Evolutionary conservation across 2,329 filamentous ascomycete genomes (phyloP), one percentile per base, ranked within the genome.

Genomic region (Huntiella decipiens): DNA sequence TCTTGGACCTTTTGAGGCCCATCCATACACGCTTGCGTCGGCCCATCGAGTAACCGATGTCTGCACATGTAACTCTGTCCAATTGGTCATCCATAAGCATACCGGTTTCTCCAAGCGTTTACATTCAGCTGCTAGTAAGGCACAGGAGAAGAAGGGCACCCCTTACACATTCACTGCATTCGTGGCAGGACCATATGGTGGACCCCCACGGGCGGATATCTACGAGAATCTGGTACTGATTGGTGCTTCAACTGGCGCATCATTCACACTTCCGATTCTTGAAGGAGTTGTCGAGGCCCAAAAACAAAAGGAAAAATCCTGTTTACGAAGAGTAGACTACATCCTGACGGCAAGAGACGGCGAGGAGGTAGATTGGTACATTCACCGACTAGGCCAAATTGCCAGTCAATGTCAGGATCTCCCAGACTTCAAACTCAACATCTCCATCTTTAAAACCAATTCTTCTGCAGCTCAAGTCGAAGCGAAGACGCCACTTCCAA

Each of bases 1-100:
- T 2, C 56, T 77, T 2, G 73, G 70, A 0, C 60, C 63, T 1
- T 54, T 73, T 4, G 73, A 77, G 52, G 66, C 70, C 0, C 73
- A 77, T 50, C 73, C 73, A 0, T 77, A 75, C 56, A 77, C 73
- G 4, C 72, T 77, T 36, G 72, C 73, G n/a, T 68, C 65, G 13
- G 66, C 72, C 1, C 67, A 70, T 53, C 63, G 63, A 40, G 56
- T 68, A 8, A 62, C 66, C 1, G 68, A 64, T 19, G 65, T 65
- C 1, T 73, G 70, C 50, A 66, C 68, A 37, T 74, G 71, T 60
- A 71, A 74, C 56, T 73, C 69, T 54, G 64, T 77, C 38, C 72
- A 76, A 55, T 63, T 77, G 3, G 67, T 76, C 2, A 61, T 77
- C 13, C 64, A 71, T 5, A 64, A 67, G 4, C 73, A 77, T 52